Conservation (phyloP, 768 basidiomycete species). For the Podaxis sp. region DNA sequence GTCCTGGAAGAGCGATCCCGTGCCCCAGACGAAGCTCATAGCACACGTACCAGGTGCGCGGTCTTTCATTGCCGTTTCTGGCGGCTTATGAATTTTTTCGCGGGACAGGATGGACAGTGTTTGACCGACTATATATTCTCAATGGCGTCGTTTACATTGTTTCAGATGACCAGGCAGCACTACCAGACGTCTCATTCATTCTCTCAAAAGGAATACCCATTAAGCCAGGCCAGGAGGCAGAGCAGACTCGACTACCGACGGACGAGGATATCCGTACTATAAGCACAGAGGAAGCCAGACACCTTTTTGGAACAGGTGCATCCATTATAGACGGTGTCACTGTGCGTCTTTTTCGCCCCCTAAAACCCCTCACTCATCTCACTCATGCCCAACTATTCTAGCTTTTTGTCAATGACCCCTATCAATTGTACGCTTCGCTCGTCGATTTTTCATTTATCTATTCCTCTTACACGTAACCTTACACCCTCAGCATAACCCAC, state of each 20-base stretch:
- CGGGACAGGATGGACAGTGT: slow-evolving; percentile 83
- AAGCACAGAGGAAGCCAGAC: slow-evolving; percentile 60
- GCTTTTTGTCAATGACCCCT: slow-evolving; percentile 83
- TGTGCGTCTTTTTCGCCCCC: slow-evolving; percentile 34
- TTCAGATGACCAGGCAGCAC: slow-evolving; percentile 60
- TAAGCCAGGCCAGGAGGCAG: slow-evolving; percentile 52
- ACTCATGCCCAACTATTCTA: slow-evolving; percentile 27
- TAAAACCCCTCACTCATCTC: slow-evolving; percentile 1
- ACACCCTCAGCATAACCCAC: slow-evolving; percentile 66
- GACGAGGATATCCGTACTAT: slow-evolving; percentile 81
- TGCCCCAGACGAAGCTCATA: slow-evolving; percentile 66
- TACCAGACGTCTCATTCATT: slow-evolving; percentile 70
- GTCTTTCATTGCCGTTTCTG: slow-evolving; percentile 8
- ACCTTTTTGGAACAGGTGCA: slow-evolving; percentile 72
- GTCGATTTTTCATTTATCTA: neutral
- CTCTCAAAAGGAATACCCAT: slow-evolving; percentile 70
- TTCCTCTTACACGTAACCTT: neutral
- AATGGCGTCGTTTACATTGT: slow-evolving; percentile 86
- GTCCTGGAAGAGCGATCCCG: slow-evolving; percentile 34
- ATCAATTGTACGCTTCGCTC: slow-evolving; percentile 63
- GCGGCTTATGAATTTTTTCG: slow-evolving; percentile 1
- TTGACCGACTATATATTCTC: slow-evolving; percentile 78
- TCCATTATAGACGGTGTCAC: slow-evolving; percentile 76
- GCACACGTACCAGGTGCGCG: slow-evolving; percentile 72
- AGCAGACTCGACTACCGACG: slow-evolving; percentile 64